Conservation (phyloP, 2,329 filamentous ascomycete genomes). For the Penicillium verrucosum region DNA sequence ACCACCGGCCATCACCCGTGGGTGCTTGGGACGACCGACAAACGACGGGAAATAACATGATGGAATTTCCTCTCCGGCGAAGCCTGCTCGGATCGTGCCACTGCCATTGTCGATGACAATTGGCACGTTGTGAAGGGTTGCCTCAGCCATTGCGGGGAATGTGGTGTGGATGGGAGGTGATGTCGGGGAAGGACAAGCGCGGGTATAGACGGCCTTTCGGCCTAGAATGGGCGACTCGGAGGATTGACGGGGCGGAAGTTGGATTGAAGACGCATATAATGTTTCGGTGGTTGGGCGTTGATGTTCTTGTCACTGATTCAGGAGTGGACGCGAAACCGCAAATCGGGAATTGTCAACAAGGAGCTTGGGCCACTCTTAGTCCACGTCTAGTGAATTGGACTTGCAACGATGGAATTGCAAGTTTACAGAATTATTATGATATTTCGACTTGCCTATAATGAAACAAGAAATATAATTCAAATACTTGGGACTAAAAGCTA, state of each 20-base stretch:
- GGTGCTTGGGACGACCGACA: conserved; percentile 92
- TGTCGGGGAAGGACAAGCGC: conserved; percentile 18
- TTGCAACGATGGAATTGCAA: not conserved
- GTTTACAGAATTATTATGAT: not conserved
- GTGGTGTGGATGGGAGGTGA: conserved; percentile 13
- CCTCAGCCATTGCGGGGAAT: conserved; percentile 56
- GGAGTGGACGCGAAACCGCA: conserved; percentile 22
- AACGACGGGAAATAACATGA: conserved; percentile 98
- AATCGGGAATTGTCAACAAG: conserved; percentile 34
- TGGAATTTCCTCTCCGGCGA: conserved; percentile 90
- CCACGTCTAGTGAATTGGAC: not conserved
- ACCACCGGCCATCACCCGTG: conserved; percentile 90
- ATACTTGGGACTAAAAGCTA: not conserved
- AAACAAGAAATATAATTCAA: not conserved
- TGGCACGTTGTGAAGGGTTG: conserved; percentile 84
- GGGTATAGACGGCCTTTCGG: conserved; percentile 32
- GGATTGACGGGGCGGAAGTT: conserved; percentile 3
- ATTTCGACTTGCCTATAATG: not conserved
- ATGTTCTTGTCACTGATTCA: conserved; percentile 14
- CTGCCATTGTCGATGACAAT: conserved; percentile 99
- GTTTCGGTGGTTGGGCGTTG: conserved; percentile 10
- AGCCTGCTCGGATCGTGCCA: conserved; percentile 93
- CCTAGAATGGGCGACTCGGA: conserved; percentile 22
- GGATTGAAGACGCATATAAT: conserved; percentile 12
- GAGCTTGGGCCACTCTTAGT: conserved; percentile 39